Evolutionary conservation across 306 rosid species (phyloP).

Genomic region (Vigna unguiculata): DNA sequence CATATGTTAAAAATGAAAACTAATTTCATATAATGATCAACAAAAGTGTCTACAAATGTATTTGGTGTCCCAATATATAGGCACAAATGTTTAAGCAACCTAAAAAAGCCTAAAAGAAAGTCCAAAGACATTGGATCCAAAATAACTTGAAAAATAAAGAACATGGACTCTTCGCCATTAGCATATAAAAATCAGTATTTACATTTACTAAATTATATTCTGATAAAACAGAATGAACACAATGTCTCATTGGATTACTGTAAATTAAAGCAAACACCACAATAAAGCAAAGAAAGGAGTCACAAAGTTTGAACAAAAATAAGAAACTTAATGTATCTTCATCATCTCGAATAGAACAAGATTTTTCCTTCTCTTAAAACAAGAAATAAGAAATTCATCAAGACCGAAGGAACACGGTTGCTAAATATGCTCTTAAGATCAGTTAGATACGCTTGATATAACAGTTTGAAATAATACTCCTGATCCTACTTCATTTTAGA

Average conservation of each 20-base stretch:
- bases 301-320: not conserved
- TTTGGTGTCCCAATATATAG: no score
- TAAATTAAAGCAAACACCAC: not conserved
- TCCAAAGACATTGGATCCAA: no score
- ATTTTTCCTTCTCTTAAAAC: not conserved
- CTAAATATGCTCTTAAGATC: not conserved
- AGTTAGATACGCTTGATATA: not conserved
- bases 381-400: not conserved
- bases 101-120: no score
- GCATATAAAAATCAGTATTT: slow-evolving; percentile 24
- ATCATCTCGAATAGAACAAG: not conserved
- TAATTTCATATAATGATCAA: no score
- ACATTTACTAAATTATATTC: not conserved
- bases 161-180: no score
- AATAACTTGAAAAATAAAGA: no score
- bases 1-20: no score
- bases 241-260: not conserved
- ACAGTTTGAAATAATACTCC: not conserved
- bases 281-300: not conserved
- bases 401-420: not conserved
- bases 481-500: not conserved
- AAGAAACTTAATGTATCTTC: not conserved
- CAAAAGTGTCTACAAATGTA: no score
- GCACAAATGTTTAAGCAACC: no score
- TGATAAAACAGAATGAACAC: not conserved